Conservation (phyloP, 345 rosid species). For the Physaria fendleri region DNA sequence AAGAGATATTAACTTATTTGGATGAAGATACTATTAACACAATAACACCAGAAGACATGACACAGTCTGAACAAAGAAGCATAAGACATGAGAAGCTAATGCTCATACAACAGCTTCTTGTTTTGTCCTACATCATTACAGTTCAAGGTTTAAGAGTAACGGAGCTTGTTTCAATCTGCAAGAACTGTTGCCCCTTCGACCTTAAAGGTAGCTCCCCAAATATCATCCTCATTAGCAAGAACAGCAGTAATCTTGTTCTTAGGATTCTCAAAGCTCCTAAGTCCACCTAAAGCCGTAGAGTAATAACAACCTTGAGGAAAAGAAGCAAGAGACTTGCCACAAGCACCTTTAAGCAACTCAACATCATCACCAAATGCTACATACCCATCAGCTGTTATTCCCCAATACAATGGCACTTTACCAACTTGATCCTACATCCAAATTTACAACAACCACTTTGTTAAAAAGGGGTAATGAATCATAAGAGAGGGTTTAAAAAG, state of each 20-base stretch:
- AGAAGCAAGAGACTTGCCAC: slow-evolving; percentile 98
- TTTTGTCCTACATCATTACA: slow-evolving; percentile 7
- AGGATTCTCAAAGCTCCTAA: slow-evolving; percentile 88
- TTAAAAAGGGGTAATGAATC: background rate
- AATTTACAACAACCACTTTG: background rate
- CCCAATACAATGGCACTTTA: slow-evolving; percentile 93
- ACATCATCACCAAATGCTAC: slow-evolving; percentile 85
- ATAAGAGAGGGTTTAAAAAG: background rate
- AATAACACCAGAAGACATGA: slow-evolving; percentile 9
- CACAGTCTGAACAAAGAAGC: slow-evolving; percentile 18
- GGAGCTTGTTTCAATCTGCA: slow-evolving; percentile 47
- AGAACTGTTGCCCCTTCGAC: slow-evolving; percentile 83
- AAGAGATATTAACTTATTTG: slow-evolving; percentile 12
- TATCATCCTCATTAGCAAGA: slow-evolving; percentile 87
- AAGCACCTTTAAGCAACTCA: slow-evolving; percentile 80
- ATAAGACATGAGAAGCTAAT: slow-evolving; percentile 4
- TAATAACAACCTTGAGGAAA: slow-evolving; percentile 98
- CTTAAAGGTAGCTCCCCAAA: slow-evolving; percentile 98
- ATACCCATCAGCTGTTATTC: slow-evolving; percentile 90
- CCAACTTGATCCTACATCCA: slow-evolving; percentile 70
- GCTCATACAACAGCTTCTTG: slow-evolving; percentile 13
- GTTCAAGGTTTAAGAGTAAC: slow-evolving; percentile 4
- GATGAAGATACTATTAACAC: slow-evolving; percentile 1
- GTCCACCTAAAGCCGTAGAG: slow-evolving; percentile 80
- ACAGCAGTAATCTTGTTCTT: slow-evolving; percentile 86